Evolutionary conservation across 1,284 basidiomycete genomes (phyloP).

Genomic region (Pascua sp.): DNA sequence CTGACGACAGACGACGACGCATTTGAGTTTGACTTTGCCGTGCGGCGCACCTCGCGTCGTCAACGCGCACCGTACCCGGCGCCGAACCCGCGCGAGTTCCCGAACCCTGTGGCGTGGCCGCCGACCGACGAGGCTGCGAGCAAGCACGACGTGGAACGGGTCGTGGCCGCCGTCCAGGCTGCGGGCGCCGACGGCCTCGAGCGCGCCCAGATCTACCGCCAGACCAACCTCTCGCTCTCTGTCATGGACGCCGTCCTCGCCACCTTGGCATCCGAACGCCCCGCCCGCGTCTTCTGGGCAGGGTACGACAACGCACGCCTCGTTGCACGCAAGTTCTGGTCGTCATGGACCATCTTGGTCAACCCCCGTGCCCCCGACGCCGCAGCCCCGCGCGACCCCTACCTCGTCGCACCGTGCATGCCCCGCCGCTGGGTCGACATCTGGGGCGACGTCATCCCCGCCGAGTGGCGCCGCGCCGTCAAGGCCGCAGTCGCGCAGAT

Average conservation of each 20-base stretch:
- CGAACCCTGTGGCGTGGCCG: slow-evolving; percentile 3
- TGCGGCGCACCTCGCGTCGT: slow-evolving; percentile 1
- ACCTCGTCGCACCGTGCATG: background rate
- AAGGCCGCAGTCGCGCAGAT: slow-evolving; percentile 65
- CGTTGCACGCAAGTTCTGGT: slow-evolving; percentile 54
- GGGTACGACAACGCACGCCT: slow-evolving; percentile 61
- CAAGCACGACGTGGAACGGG: background rate
- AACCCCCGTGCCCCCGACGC: background rate
- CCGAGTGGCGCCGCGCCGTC: slow-evolving; percentile 66
- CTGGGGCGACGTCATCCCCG: slow-evolving; percentile 58
- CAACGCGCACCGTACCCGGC: background rate
- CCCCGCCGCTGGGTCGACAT: slow-evolving; percentile 63
- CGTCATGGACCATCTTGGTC: slow-evolving; percentile 58
- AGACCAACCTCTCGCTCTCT: slow-evolving; percentile 5
- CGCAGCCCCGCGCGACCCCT: background rate
- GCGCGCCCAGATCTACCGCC: slow-evolving; percentile 10
- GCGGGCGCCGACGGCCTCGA: slow-evolving; percentile 25
- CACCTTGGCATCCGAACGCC: slow-evolving; percentile 14
- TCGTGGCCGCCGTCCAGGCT: slow-evolving; percentile 15
- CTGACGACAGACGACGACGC: slow-evolving; percentile 33
- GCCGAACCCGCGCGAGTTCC: slow-evolving; percentile 8
- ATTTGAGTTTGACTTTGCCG: slow-evolving; percentile 36
- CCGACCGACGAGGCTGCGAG: background rate
- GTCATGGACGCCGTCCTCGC: slow-evolving; percentile 19
- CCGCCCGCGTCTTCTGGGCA: slow-evolving; percentile 62